Evolutionary conservation across 2,329 filamentous ascomycete species (phyloP).

Genomic region (Cucurbitaria berberidis): DNA sequence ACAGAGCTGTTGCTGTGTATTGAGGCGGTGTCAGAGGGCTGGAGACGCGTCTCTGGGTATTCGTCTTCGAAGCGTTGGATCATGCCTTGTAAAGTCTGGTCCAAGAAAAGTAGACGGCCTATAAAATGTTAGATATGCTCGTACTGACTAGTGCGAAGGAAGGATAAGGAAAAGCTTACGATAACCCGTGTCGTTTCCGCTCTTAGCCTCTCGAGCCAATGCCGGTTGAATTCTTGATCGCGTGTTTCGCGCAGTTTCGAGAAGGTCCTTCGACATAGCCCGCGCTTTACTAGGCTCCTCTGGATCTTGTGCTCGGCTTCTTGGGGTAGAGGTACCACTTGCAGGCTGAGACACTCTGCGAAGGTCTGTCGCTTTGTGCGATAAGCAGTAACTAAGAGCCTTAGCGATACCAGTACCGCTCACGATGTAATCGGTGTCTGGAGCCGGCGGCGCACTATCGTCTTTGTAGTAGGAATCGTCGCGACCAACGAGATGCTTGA

Average conservation of each 20-base stretch:
- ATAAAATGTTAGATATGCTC: constrained; percentile 22
- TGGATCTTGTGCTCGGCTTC: constrained; percentile 36
- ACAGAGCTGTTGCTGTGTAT: constrained; percentile 43
- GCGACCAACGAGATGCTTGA: constrained; percentile 85
- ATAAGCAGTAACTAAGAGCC: constrained; percentile 86
- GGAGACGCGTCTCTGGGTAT: constrained; percentile 82
- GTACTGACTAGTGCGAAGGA: background rate
- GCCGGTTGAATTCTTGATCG: constrained; percentile 82
- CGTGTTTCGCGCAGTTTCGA: constrained; percentile 89
- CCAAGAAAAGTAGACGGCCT: constrained; percentile 84
- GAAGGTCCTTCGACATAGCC: constrained; percentile 90
- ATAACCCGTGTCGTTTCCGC: constrained; percentile 76
- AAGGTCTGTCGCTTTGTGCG: constrained; percentile 72
- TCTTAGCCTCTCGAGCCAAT: constrained; percentile 73
- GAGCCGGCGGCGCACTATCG: constrained; percentile 71
- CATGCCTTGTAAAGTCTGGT: constrained; percentile 85
- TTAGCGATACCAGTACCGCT: constrained; percentile 95
- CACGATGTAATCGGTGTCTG: constrained; percentile 94
- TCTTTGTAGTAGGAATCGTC: constrained; percentile 58
- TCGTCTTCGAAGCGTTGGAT: constrained; percentile 96
- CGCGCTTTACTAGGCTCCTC: constrained; percentile 51
- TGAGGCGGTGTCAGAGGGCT: constrained; percentile 38
- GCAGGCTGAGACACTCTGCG: constrained; percentile 47
- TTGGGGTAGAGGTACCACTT: constrained; percentile 63
- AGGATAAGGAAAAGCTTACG: constrained; percentile 60